Evolutionary conservation across 2,329 filamentous ascomycete species (phyloP), one percentile per base, ranked within the genome.

Genomic region (Penicillium expansum): DNA sequence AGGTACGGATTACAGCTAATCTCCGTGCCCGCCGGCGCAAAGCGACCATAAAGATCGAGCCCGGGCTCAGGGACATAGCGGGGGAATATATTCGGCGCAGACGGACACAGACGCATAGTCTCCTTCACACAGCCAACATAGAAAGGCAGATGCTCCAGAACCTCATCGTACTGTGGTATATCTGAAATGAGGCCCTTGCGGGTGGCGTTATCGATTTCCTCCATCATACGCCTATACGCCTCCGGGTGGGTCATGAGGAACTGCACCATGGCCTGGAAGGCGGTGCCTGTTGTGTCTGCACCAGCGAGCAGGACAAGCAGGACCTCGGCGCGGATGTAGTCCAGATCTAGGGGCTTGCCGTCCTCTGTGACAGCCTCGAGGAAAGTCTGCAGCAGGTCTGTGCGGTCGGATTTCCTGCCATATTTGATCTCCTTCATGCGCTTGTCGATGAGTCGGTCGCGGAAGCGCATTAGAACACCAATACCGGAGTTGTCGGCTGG

Each of bases 381-480:
- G 48, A 75, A 72, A 65, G 79, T 83, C 62, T 86, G 82, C 5
- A 86, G 72, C 0, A 85, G 71, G 62, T 86, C 83, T 22, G 79
- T 71, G 5, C 79, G 75, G 1, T 74, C 75, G 6, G 69, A 64
- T 0, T 75, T 71, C 10, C 77, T 80, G 1, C 78, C 80, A 5
- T 71, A 66, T 48, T 79, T 72, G 20, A 83, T 74, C 50, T 83
- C 80, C 27, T 74, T 67, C 24, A 78, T 69, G 0, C 83, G 76
- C 59, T 83, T 70, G 22, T 70, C 65, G 55, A 85, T 77, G 2
- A 85, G 74, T 27, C 76, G 74, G 61, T 86, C 83, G 4, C 82
- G 79, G 67, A 84, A 85, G 9, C 80, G 74, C 81, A 85, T 85
- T 54, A 85, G 64, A 1, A 77, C 79, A 1, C 82, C 82, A 33